Evolutionary conservation across 805 yeast species (phyloP).

Genomic region (Debaryomyces castellii): DNA sequence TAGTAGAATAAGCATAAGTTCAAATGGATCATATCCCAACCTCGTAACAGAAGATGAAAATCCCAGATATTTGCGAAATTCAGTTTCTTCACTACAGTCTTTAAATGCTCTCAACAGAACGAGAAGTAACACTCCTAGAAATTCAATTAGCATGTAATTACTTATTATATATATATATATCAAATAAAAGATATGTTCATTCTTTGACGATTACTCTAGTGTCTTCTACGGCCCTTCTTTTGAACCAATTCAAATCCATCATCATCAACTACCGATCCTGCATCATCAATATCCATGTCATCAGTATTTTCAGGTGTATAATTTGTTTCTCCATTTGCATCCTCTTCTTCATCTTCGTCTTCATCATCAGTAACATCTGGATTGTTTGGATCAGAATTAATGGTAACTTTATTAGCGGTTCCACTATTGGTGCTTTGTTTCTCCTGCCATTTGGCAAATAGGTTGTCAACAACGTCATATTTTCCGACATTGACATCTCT

Average conservation of each 20-base stretch:
- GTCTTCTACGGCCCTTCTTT: slow-evolving; percentile 52
- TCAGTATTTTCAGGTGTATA: slow-evolving; percentile 12
- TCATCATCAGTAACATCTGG: slow-evolving; percentile 54
- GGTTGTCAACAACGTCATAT: slow-evolving; percentile 54
- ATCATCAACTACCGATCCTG: slow-evolving; percentile 78
- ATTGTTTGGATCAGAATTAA: slow-evolving; percentile 62
- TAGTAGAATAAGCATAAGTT: slow-evolving; percentile 25
- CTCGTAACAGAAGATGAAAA: slow-evolving; percentile 34
- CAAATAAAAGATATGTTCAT: slow-evolving; percentile 1
- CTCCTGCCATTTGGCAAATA: slow-evolving; percentile 59
- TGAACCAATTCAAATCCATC: slow-evolving; percentile 93
- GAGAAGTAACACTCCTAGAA: slow-evolving; percentile 32
- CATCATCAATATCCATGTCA: slow-evolving; percentile 32
- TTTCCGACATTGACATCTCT: slow-evolving; percentile 56
- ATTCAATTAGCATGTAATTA: slow-evolving; percentile 27
- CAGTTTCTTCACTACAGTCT: slow-evolving; percentile 39
- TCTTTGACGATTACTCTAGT: no score
- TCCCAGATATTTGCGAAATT: slow-evolving; percentile 18
- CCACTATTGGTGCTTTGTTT: slow-evolving; percentile 42
- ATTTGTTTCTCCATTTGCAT: no score
- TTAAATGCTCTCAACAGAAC: slow-evolving; percentile 40
- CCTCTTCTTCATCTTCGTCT: slow-evolving; percentile 31
- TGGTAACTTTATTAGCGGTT: slow-evolving; percentile 37
- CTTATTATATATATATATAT: neutral
- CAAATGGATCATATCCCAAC: slow-evolving; percentile 13